Base-by-base conservation (phyloP, 2,329 filamentous ascomycete species). In the Penicillium brasilianum region DNA sequence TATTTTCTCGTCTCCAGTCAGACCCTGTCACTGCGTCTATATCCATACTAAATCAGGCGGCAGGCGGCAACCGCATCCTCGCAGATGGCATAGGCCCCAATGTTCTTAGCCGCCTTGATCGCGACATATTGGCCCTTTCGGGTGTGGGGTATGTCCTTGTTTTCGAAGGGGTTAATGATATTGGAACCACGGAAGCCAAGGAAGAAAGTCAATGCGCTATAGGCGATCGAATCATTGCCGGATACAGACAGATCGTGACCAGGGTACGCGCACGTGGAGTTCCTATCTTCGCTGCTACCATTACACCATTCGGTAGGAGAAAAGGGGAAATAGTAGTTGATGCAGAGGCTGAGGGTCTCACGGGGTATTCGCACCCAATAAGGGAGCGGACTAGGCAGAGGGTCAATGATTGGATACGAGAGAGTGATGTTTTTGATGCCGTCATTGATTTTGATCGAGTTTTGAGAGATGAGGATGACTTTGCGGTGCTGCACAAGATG, bases 161-260 rank as follows among this genome's bases (percentile, higher is more conserved):
- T 39, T 90, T 89, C 71, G 86, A 89, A 72, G 88, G 88, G 20
- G 87, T 90, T 30, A 90, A 90, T 69, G 88, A 90, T 68, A 89
- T 91, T 58, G 88, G 88, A 3, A 77, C 74, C 1, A 83, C 80
- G 0, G 75, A 76, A 1, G 68, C 81, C 0, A 82, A 83, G 22
- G 53, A 72, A 0, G 73, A 70, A 0, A 75, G 79, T 0, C 86
- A 88, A 66, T 63, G 66, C 3, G 69, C 73, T 3, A 76, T 88
- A 10, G 84, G 81, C 14, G 80, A 82, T 55, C 68, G 75, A 2
- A 75, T 90, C 2, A 83, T 86, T 37, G 77, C 78, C n/a, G 85
- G 85, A 0, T 90, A 85, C 69, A 74, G 79, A 58, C 84, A 88
- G 65, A 87, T 90, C 34, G 80, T 82, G 2, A 76, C 77, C 1